Evolutionary conservation across 352 stramenopile genomes (phyloP).

Genomic region (Globisporangium heterothallicum): DNA sequence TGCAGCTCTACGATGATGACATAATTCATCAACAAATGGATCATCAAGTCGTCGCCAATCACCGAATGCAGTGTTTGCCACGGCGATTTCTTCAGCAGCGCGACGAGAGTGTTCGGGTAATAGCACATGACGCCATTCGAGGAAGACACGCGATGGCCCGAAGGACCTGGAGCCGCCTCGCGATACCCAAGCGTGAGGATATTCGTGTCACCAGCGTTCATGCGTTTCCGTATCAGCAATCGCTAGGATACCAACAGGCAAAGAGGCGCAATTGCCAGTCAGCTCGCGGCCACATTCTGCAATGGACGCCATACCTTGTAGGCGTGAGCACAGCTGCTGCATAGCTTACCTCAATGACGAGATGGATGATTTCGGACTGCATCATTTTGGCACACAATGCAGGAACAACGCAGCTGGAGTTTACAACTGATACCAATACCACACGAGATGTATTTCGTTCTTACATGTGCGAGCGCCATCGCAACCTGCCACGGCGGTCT

Average conservation of each 20-base stretch:
- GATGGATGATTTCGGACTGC: slow-evolving; percentile 40
- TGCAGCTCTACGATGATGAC: slow-evolving; percentile 44
- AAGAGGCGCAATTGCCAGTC: neutral
- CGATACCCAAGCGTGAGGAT: slow-evolving; percentile 67
- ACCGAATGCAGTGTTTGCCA: slow-evolving; percentile 48
- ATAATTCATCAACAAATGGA: slow-evolving; percentile 61
- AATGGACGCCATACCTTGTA: too few species aligned
- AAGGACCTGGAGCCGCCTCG: slow-evolving; percentile 30
- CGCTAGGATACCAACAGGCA: slow-evolving; percentile 10
- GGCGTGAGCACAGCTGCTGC: too few species aligned
- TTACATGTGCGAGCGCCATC: slow-evolving; percentile 30
- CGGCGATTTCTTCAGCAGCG: slow-evolving; percentile 37
- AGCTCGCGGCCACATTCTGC: too few species aligned
- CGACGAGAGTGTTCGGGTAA: slow-evolving; percentile 72
- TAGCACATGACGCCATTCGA: slow-evolving; percentile 67
- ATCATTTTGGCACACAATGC: too few species aligned
- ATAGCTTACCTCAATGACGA: slow-evolving; percentile 33
- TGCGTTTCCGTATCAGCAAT: slow-evolving; percentile 34
- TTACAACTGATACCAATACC: too few species aligned
- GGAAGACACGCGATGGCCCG: slow-evolving; percentile 44
- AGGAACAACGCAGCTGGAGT: too few species aligned
- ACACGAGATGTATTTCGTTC: neutral
- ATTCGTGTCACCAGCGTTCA: slow-evolving; percentile 44
- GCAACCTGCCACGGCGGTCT: slow-evolving; percentile 26
- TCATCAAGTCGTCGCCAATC: slow-evolving; percentile 65